Base-by-base conservation (phyloP, 1,284 basidiomycete species). In the Anthracocystis setariae region DNA sequence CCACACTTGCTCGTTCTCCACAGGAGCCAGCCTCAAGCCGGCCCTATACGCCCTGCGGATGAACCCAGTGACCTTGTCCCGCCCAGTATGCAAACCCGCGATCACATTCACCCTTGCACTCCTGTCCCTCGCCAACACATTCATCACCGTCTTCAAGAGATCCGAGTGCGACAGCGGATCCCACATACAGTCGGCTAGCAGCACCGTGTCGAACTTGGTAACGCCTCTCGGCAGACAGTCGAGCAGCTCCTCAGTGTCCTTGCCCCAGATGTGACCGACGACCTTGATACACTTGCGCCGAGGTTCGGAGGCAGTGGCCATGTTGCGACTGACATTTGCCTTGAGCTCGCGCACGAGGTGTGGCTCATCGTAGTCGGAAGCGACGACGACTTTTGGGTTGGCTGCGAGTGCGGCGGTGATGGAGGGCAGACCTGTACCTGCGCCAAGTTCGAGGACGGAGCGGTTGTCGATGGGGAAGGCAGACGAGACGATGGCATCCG, bases 181-280 rank as follows among this genome's bases (percentile, higher is more conserved):
- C 80, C 80, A 82, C 9, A 82, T 35, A 33, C 80, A 81, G 49
- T 82, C 80, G n/a, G 79, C 80, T 3, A 82, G 46, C 12, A 82
- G 53, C n/a, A 82, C 45, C 21, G 55, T 49, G 45, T 79, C 76
- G 43, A 74, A 79, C 10, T 33, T 50, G 9, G 18, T 24, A 10
- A 24, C 42, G 0, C 54, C 43, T 15, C 46, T 25, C 3, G 78
- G 75, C 15, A 82, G 38, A 18, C 60, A 61, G 43, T 82, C 80
- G 20, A 73, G 18, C 7, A 81, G 23, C 33, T 82, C 80, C 17
- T 79, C 79, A 0, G 68, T 59, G 15, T 64, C 39, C 17, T 70
- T 69, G 3, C 75, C 79, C 80, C 80, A 82, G 10, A 75, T 78
- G 35, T 79, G 77, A 1, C 79, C 78, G n/a, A 49, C 55, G 8